Conservation (phyloP, 768 basidiomycete species). For the Leccinum fibrillosum region DNA sequence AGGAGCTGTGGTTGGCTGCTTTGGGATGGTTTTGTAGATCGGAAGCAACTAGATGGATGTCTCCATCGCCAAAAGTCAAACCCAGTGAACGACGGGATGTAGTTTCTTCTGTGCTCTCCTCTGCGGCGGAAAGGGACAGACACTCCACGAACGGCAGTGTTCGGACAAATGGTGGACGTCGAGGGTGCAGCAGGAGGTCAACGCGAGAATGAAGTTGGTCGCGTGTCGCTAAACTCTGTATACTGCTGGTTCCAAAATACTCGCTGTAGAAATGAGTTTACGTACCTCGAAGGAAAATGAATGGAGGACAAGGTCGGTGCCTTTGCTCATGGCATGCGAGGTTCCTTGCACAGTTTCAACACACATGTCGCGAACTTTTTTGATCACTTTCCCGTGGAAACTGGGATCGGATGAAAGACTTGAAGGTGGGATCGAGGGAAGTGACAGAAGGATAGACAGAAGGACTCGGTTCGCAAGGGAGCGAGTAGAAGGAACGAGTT, state of each 20-base stretch:
- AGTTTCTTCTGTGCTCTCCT: constrained; percentile 64
- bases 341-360: constrained; percentile 52
- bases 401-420: constrained; percentile 50
- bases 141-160: constrained; percentile 61
- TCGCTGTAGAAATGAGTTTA: neutral
- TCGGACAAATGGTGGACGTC: constrained; percentile 71
- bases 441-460: constrained; percentile 52
- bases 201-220: constrained; percentile 35
- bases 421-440: constrained; percentile 54
- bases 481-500: constrained; percentile 49
- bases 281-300: constrained; percentile 36
- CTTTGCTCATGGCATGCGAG: constrained; percentile 57
- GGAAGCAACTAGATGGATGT: neutral
- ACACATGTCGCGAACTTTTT: constrained; percentile 46
- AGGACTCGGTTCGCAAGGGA: constrained; percentile 60
- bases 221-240: constrained; percentile 16
- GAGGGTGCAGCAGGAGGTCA: constrained; percentile 73
- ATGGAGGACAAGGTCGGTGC: constrained; percentile 52
- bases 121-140: constrained; percentile 56
- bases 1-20: neutral
- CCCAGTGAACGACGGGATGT: constrained; percentile 42
- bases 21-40: constrained; percentile 3
- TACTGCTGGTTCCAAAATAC: neutral
- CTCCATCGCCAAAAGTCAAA: constrained; percentile 26
- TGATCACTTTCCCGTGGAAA: constrained; percentile 45